Conservation (phyloP, 768 basidiomycete species). For the Neoboletus brunneissimus region DNA sequence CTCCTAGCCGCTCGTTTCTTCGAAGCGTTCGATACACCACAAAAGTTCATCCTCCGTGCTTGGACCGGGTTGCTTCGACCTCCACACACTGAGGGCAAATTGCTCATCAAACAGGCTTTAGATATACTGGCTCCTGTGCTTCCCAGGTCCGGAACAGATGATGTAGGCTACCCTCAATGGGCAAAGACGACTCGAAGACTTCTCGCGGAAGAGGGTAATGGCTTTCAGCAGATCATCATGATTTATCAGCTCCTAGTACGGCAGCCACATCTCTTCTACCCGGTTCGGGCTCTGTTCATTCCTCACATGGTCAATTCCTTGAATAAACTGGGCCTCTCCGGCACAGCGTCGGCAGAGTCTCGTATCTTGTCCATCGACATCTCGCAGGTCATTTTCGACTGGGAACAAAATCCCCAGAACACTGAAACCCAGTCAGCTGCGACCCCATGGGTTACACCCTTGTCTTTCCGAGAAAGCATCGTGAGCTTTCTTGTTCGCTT, state of each 20-base stretch:
- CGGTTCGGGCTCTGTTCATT: constrained; percentile 88
- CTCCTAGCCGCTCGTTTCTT: constrained; percentile 91
- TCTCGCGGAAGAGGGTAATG: constrained; percentile 82
- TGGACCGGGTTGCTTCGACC: constrained; percentile 88
- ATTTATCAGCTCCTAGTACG: constrained; percentile 93
- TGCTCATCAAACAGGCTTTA: constrained; percentile 79
- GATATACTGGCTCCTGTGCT: constrained; percentile 84
- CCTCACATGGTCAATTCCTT: constrained; percentile 91
- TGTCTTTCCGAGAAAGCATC: constrained; percentile 82
- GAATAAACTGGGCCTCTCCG: constrained; percentile 79
- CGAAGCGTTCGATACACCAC: constrained; percentile 80
- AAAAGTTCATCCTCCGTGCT: constrained; percentile 86
- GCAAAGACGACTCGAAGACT: constrained; percentile 81
- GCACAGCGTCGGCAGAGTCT: constrained; percentile 70
- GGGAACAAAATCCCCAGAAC: constrained; percentile 71
- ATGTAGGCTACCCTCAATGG: constrained; percentile 68
- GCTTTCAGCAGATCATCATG: constrained; percentile 62
- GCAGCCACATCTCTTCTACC: constrained; percentile 88
- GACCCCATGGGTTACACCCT: constrained; percentile 67
- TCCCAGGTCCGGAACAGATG: constrained; percentile 59
- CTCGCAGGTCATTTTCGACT: constrained; percentile 86
- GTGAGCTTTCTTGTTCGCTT: constrained; percentile 95
- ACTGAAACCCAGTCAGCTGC: constrained; percentile 22
- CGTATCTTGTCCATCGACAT: constrained; percentile 88
- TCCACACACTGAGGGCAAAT: constrained; percentile 73